Evolutionary conservation across 805 yeast genomes (phyloP), one percentile per base, ranked within the genome.

Genomic region (Ogataea saltuana): DNA sequence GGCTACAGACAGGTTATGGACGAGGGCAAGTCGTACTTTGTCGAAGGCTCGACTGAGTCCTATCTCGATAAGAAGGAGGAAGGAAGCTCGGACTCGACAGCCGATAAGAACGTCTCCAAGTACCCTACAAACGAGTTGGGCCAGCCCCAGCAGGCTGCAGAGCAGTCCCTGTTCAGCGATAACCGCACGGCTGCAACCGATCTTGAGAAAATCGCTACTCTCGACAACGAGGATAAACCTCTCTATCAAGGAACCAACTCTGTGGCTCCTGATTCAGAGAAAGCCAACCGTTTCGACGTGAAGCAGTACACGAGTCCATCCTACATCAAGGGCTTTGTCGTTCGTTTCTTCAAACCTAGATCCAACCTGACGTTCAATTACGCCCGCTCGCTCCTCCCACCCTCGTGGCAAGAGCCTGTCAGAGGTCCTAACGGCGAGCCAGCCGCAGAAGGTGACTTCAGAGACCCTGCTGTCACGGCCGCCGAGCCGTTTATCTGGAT

Each of bases 401-500:
- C 35, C 26, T 50, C 55, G 15, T 58, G 53, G 48, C 50, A 55
- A 26, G 49, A 41, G 13, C 53, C 59, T 13, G 42, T 45, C 20
- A 15, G n/a, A n/a, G n/a, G n/a, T n/a, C n/a, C n/a, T n/a, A n/a
- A n/a, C n/a, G n/a, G n/a, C n/a, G n/a, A n/a, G n/a, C n/a, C 23
- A 6, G 46, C 41, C 1, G 21, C 26, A 10, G 48, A 29, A 13
- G 41, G 39, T 33, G 36, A 28, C 16, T 83, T 78, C 54, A 68
- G 72, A 27, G 76, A 80, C 54, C 87, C 88, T 18, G 75, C 76
- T 30, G 74, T 80, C 28, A 63, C 59, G n/a, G 81, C 71, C 23
- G 73, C 66, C 6, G 79, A 69, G 47, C 87, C 88, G 22, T 74
- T 75, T 44, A 68, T 84, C 38, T 86, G 95, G 95, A 68, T 85